These are phyloP conservation scores for Citrus maxima DNA, from an alignment of 345 rosid species.

Conservation along the genomic window DNA sequence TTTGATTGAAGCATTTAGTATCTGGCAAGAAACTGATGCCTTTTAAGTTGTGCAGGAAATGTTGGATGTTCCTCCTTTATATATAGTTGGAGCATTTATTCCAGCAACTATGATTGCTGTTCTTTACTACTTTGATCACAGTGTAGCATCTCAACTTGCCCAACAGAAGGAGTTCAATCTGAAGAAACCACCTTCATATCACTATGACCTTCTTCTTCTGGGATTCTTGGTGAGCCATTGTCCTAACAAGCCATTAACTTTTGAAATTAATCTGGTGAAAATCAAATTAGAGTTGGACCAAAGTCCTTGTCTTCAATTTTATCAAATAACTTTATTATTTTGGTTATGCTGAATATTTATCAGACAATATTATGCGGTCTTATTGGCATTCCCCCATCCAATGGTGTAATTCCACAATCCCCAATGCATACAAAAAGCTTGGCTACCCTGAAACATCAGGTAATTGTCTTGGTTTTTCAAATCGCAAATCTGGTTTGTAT, in stretches of 20 bases:
- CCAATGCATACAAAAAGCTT: slow-evolving; percentile 98
- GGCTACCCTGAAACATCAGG: slow-evolving; percentile 94
- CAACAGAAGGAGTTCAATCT: slow-evolving; percentile 65
- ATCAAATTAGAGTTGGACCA: neutral
- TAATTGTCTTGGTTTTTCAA: slow-evolving; percentile 20
- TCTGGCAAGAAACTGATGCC: slow-evolving; percentile 16
- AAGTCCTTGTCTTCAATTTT: neutral
- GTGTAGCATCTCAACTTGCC: slow-evolving; percentile 65
- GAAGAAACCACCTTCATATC: slow-evolving; percentile 62
- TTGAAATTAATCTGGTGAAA: neutral
- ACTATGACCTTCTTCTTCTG: slow-evolving; percentile 58
- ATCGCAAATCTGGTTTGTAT: slow-evolving; percentile 6
- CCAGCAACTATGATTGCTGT: slow-evolving; percentile 73
- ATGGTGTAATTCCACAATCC: slow-evolving; percentile 97
- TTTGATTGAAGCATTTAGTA: neutral
- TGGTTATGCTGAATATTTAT: neutral
- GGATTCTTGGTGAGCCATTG: slow-evolving; percentile 44
- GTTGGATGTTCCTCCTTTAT: slow-evolving; percentile 50
- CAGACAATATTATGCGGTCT: slow-evolving; percentile 90
- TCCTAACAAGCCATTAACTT: neutral
- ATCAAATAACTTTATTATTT: neutral
- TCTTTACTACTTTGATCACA: slow-evolving; percentile 66
- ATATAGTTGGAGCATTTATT: slow-evolving; percentile 58
- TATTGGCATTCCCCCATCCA: slow-evolving; percentile 93
- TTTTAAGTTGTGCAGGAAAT: slow-evolving; percentile 38